Percentiles rank a stretch among this genome's conserved stretches.
These are phyloP conservation scores for Heliamphora exappendiculata DNA, from an alignment of 148 eudicot genomes.

Conservation along the genomic window DNA sequence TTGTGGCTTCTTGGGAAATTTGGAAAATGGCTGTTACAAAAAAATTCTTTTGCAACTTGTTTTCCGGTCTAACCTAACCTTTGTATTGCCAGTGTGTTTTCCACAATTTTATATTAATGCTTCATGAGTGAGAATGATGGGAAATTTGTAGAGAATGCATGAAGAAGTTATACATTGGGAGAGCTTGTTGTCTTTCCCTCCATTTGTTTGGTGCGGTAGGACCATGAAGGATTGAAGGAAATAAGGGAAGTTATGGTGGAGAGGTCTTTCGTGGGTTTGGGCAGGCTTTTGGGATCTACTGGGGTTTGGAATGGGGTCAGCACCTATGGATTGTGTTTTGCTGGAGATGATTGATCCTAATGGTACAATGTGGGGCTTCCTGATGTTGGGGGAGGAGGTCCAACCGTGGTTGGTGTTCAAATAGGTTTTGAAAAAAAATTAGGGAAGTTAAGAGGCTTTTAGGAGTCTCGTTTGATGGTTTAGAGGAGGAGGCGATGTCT, in stretches of 20 bases:
- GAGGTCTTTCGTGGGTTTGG: no score
- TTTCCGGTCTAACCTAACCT: not conserved
- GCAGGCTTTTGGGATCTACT: no score
- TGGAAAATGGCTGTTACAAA: not conserved
- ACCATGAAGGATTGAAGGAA: not conserved
- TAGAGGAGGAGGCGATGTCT: no score
- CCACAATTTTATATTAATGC: not conserved
- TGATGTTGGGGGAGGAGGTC: no score
- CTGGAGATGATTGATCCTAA: no score
- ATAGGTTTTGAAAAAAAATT: no score
- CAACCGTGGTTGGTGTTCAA: no score
- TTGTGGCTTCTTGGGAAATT: not conserved
- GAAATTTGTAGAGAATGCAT: not conserved
- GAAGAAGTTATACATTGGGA: not conserved
- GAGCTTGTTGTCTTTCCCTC: not conserved
- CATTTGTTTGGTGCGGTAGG: not conserved
- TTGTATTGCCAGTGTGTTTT: not conserved
- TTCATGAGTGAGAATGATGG: not conserved
- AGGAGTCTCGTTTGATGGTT: no score
- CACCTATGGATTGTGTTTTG: no score
- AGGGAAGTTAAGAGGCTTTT: no score
- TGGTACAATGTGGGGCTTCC: no score
- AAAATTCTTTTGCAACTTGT: not conserved
- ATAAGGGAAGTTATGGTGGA: not conserved
- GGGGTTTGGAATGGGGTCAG: no score